These are phyloP conservation scores for Lipomyces yamadae DNA, from an alignment of 805 yeast species.

Conservation along the genomic window DNA sequence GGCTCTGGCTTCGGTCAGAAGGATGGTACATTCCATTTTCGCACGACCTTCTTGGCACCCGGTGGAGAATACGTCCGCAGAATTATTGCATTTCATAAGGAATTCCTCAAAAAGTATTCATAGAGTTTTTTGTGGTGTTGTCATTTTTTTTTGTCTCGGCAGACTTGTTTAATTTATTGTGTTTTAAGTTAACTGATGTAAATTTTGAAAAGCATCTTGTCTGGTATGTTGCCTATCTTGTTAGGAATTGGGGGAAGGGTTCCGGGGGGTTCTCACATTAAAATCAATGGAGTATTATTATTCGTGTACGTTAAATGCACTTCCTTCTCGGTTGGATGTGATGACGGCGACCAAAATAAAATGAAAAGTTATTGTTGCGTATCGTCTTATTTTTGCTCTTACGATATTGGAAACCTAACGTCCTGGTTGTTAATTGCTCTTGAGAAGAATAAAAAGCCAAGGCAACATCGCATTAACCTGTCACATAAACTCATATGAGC, in stretches of 20 bases:
- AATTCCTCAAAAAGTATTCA: conserved; percentile 61
- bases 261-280: neutral
- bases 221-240: neutral
- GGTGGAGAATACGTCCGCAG: conserved; percentile 84
- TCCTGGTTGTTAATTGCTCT: too few species aligned
- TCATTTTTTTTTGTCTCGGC: neutral
- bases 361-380: neutral
- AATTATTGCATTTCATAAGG: conserved; percentile 79
- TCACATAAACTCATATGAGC: neutral
- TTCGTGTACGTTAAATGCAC: neutral
- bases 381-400: neutral
- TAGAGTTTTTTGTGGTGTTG: conserved; percentile 5
- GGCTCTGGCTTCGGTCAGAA: conserved; percentile 97
- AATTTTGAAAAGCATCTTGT: neutral
- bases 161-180: neutral
- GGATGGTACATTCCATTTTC: conserved; percentile 84
- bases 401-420: too few species aligned
- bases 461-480: neutral
- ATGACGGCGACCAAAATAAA: neutral
- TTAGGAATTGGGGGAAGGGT: neutral
- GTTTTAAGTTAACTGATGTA: neutral
- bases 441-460: too few species aligned
- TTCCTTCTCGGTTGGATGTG: neutral
- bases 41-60: conserved; percentile 97
- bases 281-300: neutral